These are phyloP conservation scores for Hydrangea macrophylla DNA, from an alignment of 148 eudicot species.

Conservation along the genomic window DNA sequence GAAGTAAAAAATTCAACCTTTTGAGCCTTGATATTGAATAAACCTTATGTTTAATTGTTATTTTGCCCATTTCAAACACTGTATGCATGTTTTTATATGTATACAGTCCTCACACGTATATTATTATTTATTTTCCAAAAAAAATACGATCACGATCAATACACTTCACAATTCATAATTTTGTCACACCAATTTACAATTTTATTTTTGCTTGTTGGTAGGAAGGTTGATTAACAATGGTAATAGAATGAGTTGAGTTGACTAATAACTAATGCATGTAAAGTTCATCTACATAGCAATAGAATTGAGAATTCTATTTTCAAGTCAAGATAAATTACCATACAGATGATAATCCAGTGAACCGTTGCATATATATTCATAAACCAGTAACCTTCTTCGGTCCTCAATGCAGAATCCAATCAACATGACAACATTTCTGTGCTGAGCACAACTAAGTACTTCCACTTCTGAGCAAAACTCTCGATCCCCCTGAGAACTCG, in stretches of 20 bases:
- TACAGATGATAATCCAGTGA: slow-evolving; percentile 48
- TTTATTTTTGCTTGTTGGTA: not conserved
- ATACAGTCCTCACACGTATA: too few relatives aligned
- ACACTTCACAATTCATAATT: too few relatives aligned
- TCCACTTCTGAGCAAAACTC: slow-evolving; percentile 55
- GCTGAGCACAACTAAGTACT: slow-evolving; percentile 52
- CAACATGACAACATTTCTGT: slow-evolving; percentile 44
- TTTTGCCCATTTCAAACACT: too few relatives aligned
- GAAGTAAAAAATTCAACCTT: too few relatives aligned
- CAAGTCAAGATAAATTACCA: slow-evolving; percentile 29
- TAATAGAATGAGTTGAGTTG: not conserved
- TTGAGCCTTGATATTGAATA: too few relatives aligned
- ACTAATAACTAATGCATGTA: not conserved
- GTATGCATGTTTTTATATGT: too few relatives aligned
- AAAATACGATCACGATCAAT: too few relatives aligned
- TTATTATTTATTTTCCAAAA: too few relatives aligned
- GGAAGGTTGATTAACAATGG: not conserved
- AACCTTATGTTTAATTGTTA: too few relatives aligned
- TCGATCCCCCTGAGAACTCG: slow-evolving; percentile 50
- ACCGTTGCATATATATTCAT: slow-evolving; percentile 47
- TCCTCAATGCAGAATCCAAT: slow-evolving; percentile 50
- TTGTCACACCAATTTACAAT: too few relatives aligned
- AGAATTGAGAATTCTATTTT: not conserved
- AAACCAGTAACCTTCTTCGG: slow-evolving; percentile 39
- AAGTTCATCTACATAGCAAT: not conserved